Base-by-base conservation (phyloP, 495 filamentous ascomycete genomes). In the Penicillium dipodomyicola region DNA sequence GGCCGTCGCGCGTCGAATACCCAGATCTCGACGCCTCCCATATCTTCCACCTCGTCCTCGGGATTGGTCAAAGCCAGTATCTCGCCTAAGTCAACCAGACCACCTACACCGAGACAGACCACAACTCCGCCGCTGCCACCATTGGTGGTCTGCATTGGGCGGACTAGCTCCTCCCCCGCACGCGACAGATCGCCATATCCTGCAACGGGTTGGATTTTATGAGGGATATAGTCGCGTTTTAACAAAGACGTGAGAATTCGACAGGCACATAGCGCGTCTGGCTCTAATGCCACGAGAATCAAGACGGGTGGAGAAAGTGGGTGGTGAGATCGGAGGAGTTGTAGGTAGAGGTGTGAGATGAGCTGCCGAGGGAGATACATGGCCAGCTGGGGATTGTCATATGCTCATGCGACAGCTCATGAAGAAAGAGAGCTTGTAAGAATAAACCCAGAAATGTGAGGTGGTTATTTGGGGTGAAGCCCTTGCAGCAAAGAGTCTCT, bases 311-410 rank as follows among this genome's bases (percentile, higher is more conserved):
- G 88, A 4, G 91, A 92, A 23, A 91, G 83, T 8, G 90, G 84
- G 68, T 94, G 89, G 54, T 91, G 86, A 29, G 87, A 86, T 64
- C 81, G 81, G 67, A 92, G 82, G 45, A 97, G 86, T 72, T 96
- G 87, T 52, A 82, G 79, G 81, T 98, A 97, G 63, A 97, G 86
- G 61, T 92, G 90, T 37, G 89, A 87, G 70, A 98, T 87, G 54
- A 94, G 84, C 59, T 80, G 78, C 63, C 95, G 90, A 60, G 94
- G 94, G 51, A 98, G 89, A 85, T 96, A 96, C 94, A 98, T 98
- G 68, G 67, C 67, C 62, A 65, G 59, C 64, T 61, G 65, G 27
- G 55, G 44, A 49, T 47, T 42, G 33, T 55, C 49, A 59, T 51
- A 58, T 54, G 54, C 43, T 57, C 54, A 61, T 62, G 56, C 54